Evolutionary conservation across 352 stramenopile species (phyloP), one percentile per base, ranked within the genome.

Genomic region (Aphanomyces invadans): DNA sequence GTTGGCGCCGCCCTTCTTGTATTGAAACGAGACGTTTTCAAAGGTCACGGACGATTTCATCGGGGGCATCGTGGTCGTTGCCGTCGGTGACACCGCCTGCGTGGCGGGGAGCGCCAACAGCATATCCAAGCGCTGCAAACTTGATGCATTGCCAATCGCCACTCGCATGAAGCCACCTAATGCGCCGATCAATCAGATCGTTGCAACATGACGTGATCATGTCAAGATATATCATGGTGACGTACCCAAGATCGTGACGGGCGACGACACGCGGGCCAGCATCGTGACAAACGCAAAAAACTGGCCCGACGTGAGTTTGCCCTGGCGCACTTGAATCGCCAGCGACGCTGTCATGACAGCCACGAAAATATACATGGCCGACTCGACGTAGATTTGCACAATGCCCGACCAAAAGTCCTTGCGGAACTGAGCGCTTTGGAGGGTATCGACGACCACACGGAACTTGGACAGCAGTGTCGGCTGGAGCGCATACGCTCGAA

Each of bases 401-500:
- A 67, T 67, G 60, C 60, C 60, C 25, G 38, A 57, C 60, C 60
- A 67, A 46, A 95, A 92, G 61, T 93, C 84, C 68, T 94, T 95
- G 25, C 75, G 86, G 72, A 95, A 94, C 71, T 93, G 84, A 67
- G 86, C 89, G 66, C 89, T 91, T 38, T 84, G 76, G 65, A 95
- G 62, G 31, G 68, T 71, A 3, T 61, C 68, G 52, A 77, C 87
- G 23, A 83, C 90, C 52, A 83, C 84, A 45, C 75, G 77, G 62
- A 95, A 93, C 4, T 80, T 80, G 3, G 69, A 71, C 33, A 92
- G 78, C 21, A 95, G 80, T 31, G 84, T 82, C 23, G 87, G 77
- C 64, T 95, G 84, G 29, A 95, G 88, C 45, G 74, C 81, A 69
- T 95, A 95, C 9, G 84, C 86, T 19, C 86, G 84, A 38, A 95